phyloP scores from a whole-genome alignment of 2,329 filamentous ascomycete genomes.

The Sporothrix variecibatus region DNA sequence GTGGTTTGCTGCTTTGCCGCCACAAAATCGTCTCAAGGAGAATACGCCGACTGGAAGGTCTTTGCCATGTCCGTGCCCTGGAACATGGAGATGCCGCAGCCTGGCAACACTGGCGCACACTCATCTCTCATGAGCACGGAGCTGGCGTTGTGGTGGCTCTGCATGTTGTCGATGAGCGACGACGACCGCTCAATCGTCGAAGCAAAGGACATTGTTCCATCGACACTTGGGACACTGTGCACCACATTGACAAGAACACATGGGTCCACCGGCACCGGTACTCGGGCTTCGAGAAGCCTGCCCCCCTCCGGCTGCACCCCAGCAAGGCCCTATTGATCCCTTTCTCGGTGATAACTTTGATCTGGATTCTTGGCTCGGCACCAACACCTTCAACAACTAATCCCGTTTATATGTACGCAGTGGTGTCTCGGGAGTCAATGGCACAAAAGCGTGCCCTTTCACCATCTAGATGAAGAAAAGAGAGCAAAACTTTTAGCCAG shows the following conservation, averaged over 20 bases:
- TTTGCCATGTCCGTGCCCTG: background rate
- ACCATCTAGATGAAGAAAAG: no score
- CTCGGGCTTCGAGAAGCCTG: constrained; percentile 2
- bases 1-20: background rate
- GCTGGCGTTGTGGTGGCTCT: constrained; percentile 6
- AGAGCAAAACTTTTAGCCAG: no score
- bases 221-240: background rate
- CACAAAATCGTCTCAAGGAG: background rate
- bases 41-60: background rate
- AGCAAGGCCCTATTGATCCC: constrained; percentile 1
- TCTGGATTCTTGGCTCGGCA: constrained; percentile 4
- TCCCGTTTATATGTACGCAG: background rate
- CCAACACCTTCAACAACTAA: background rate
- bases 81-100: background rate
- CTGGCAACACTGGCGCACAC: background rate
- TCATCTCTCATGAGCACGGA: background rate
- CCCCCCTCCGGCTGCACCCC: background rate
- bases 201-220: constrained; percentile 6
- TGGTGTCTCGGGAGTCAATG: constrained; percentile 8
- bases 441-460: constrained; percentile 9
- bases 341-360: background rate
- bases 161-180: constrained; percentile 12
- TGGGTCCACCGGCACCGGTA: constrained; percentile 5
- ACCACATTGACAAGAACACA: background rate
- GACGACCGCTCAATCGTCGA: background rate